phyloP scores from a whole-genome alignment of 345 rosid genomes.

The Rhizophora mangle region DNA sequence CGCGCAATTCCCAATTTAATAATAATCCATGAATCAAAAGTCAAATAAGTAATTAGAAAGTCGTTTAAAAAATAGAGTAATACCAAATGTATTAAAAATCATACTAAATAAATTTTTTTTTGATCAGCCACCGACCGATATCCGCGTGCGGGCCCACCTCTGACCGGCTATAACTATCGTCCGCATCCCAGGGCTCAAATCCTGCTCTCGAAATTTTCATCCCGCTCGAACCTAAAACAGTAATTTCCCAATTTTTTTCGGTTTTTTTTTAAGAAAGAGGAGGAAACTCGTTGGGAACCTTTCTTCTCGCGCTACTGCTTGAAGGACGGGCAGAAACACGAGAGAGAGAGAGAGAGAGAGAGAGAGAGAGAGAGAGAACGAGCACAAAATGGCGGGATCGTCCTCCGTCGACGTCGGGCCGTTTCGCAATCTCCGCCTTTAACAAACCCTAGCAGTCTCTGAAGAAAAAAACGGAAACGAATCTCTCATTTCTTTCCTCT shows the following conservation, averaged over 20 bases:
- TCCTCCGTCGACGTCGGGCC: not conserved
- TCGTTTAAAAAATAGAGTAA: too few relatives aligned
- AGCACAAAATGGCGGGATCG: constrained; percentile 29
- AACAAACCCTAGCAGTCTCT: not conserved
- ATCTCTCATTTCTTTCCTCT: not conserved
- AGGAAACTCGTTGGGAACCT: not conserved
- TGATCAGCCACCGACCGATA: not conserved
- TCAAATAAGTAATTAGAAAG: too few relatives aligned
- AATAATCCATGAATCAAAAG: too few relatives aligned
- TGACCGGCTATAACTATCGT: not conserved
- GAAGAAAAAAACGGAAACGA: too few relatives aligned
- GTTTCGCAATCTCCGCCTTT: not conserved
- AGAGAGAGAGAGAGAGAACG: constrained; percentile 20
- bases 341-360: constrained; percentile 11
- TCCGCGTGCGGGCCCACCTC: not conserved
- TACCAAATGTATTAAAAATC: too few relatives aligned
- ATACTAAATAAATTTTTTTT: too few relatives aligned
- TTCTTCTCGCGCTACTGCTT: too few relatives aligned
- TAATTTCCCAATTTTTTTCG: too few relatives aligned
- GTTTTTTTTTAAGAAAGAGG: too few relatives aligned
- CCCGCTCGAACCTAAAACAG: constrained; percentile 7
- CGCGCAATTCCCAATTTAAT: too few relatives aligned
- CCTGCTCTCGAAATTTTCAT: not conserved
- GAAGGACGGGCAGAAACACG: too few relatives aligned
- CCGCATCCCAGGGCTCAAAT: too few relatives aligned